Evolutionary conservation across 148 eudicot genomes (phyloP).

Genomic region (Polygonum aviculare): DNA sequence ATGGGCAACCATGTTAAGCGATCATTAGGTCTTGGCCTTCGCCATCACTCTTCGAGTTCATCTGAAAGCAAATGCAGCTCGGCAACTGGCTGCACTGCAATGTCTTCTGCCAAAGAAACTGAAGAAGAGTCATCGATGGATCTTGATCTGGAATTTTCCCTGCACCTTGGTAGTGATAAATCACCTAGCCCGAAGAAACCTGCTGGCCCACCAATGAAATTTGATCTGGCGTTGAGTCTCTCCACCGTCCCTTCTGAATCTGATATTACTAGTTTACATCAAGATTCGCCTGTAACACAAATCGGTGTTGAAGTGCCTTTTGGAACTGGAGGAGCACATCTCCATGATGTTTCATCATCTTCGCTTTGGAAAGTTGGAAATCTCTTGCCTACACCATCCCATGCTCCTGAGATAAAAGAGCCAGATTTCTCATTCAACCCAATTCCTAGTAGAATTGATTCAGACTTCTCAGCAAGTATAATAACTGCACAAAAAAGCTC

Average conservation of each 20-base stretch:
- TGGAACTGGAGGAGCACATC: slow-evolving; percentile 16
- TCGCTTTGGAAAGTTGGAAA: slow-evolving; percentile 21
- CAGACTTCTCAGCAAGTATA: slow-evolving; percentile 43
- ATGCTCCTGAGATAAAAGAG: slow-evolving; percentile 13
- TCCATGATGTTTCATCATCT: slow-evolving; percentile 22
- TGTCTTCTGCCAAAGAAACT: slow-evolving; percentile 81
- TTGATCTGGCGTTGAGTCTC: slow-evolving; percentile 62
- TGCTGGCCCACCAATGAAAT: slow-evolving; percentile 27
- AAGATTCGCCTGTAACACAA: slow-evolving; percentile 21
- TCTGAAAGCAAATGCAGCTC: slow-evolving; percentile 92
- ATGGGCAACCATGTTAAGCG: slow-evolving; percentile 23
- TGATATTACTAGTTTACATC: slow-evolving; percentile 54
- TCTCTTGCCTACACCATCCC: slow-evolving; percentile 24
- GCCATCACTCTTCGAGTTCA: slow-evolving; percentile 64
- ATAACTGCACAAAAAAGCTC: slow-evolving; percentile 48
- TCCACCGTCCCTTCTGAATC: slow-evolving; percentile 62
- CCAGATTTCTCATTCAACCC: slow-evolving; percentile 28
- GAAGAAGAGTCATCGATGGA: slow-evolving; percentile 84
- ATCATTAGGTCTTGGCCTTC: slow-evolving; percentile 44
- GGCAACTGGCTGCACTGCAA: slow-evolving; percentile 66
- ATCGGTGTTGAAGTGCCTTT: slow-evolving; percentile 15
- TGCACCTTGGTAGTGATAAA: slow-evolving; percentile 70
- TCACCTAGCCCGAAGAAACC: slow-evolving; percentile 37
- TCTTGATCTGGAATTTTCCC: slow-evolving; percentile 67
- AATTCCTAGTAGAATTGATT: slow-evolving; percentile 19